Base-by-base conservation (phyloP, 2,329 filamentous ascomycete species). In the Arthrocladium fulminans region DNA sequence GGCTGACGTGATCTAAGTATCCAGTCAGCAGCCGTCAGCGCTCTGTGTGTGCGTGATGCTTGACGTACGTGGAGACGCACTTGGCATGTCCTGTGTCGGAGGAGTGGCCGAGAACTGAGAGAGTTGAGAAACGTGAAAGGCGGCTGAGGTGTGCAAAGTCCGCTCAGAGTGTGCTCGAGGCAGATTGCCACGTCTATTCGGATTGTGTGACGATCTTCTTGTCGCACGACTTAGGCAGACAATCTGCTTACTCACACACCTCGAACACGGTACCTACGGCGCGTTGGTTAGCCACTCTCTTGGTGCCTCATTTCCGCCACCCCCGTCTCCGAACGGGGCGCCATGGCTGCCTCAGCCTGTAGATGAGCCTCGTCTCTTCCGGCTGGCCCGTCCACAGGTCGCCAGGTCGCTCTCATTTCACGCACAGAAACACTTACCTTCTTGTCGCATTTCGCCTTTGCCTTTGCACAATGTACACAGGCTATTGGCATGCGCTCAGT, bases 361-460 rank as follows among this genome's bases (percentile, higher is more conserved):
- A 29, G 27, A n/a, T n/a, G n/a, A n/a, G n/a, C n/a, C n/a, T n/a
- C n/a, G n/a, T n/a, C n/a, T n/a, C n/a, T n/a, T n/a, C n/a, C n/a
- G n/a, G n/a, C n/a, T n/a, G n/a, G n/a, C n/a, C n/a, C n/a, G n/a
- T n/a, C n/a, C n/a, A n/a, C n/a, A n/a, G n/a, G n/a, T n/a, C n/a
- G n/a, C 32, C 32, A 35, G 6, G 13, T 7, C 7, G n/a, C 13
- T 15, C 32, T 35, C 32, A 8, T 35, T n/a, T 6, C 5, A 15
- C 13, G 13, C n/a, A 7, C 27, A 29, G 5, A 35, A 35, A 15
- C n/a, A 15, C 32, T 35, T 35, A 35, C 57, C 56, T 60, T 59
- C 50, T 60, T 60, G 46, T 60, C 57, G 50, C 57, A 60, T 51
- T 59, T 60, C 37, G 57, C 57, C 43, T 60, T 60, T 22, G 57